phyloP scores from a whole-genome alignment of 768 basidiomycete genomes.

The Leccinellum albellum region DNA sequence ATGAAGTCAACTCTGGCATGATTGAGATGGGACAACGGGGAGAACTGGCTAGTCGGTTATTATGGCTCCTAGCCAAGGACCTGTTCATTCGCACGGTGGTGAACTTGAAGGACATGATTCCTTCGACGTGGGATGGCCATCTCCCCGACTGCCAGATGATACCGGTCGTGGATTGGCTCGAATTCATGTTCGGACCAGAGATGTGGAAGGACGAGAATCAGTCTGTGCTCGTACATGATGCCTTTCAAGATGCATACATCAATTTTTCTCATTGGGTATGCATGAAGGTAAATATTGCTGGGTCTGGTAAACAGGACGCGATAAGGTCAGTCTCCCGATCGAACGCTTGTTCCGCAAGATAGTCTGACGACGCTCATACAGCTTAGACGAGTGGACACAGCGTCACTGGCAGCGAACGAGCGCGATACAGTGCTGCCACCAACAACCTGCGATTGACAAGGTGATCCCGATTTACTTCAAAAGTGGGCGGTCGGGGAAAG shows the following conservation, averaged over 20 bases:
- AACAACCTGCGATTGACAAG: background rate
- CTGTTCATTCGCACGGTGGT: background rate
- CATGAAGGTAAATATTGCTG: background rate
- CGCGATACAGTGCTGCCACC: background rate
- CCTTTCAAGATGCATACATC: background rate
- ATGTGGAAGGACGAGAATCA: background rate
- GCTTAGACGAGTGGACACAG: background rate
- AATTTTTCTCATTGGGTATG: background rate
- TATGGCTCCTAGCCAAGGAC: slow-evolving; percentile 7
- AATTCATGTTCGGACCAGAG: background rate
- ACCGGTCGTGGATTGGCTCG: background rate
- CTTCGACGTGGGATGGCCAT: slow-evolving; percentile 4
- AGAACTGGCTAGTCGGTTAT: slow-evolving; percentile 1
- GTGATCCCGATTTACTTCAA: background rate
- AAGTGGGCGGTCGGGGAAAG: background rate
- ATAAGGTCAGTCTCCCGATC: background rate
- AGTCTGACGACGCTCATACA: background rate
- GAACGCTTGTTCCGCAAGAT: too few relatives aligned
- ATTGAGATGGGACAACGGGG: slow-evolving; percentile 3
- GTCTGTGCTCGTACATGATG: background rate
- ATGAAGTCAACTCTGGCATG: slow-evolving; percentile 8
- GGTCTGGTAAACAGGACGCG: background rate
- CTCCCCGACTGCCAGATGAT: background rate
- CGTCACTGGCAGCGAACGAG: background rate
- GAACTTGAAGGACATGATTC: background rate